A percentile compares a stretch with the other conserved stretches of the same genome.
Evolutionary conservation across 345 rosid species (phyloP).

Genomic region (Corymbia maculata): DNA sequence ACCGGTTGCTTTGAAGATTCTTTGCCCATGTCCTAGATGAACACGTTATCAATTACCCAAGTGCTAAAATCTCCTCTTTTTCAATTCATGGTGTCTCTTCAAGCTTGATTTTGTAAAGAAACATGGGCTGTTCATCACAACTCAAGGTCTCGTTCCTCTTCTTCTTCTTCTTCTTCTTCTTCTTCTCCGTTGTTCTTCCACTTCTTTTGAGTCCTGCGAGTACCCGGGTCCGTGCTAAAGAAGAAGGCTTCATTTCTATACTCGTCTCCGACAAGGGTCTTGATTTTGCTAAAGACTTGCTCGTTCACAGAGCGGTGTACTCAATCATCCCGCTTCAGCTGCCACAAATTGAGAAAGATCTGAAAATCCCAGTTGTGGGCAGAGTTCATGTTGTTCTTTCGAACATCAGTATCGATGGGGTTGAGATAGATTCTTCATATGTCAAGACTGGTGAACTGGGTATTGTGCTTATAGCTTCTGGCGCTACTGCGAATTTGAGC

Average conservation of each 20-base stretch:
- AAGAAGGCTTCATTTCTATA: constrained; percentile 36
- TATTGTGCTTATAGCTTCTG: constrained; percentile 37
- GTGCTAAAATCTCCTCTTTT: background rate
- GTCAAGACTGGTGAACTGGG: constrained; percentile 43
- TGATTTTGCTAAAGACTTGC: constrained; percentile 48
- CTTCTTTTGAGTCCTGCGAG: constrained; percentile 21
- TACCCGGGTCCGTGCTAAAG: constrained; percentile 23
- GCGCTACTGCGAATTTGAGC: constrained; percentile 52
- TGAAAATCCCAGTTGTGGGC: constrained; percentile 55
- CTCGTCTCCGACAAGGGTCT: constrained; percentile 46
- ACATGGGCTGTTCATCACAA: background rate
- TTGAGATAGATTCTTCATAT: constrained; percentile 29
- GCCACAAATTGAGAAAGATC: constrained; percentile 37
- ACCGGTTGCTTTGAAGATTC: background rate
- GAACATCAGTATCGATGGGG: constrained; percentile 31
- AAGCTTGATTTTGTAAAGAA: background rate
- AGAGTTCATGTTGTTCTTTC: constrained; percentile 42
- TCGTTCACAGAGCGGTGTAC: constrained; percentile 40
- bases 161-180: background rate
- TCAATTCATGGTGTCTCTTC: background rate
- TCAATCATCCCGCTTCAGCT: constrained; percentile 55
- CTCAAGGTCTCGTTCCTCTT: background rate
- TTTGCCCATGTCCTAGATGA: background rate
- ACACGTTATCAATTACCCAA: background rate
- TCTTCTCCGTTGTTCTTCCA: constrained; percentile 7